phyloP scores from a whole-genome alignment of 192 early-diverging fungal species.

The Coemansia sp. region DNA sequence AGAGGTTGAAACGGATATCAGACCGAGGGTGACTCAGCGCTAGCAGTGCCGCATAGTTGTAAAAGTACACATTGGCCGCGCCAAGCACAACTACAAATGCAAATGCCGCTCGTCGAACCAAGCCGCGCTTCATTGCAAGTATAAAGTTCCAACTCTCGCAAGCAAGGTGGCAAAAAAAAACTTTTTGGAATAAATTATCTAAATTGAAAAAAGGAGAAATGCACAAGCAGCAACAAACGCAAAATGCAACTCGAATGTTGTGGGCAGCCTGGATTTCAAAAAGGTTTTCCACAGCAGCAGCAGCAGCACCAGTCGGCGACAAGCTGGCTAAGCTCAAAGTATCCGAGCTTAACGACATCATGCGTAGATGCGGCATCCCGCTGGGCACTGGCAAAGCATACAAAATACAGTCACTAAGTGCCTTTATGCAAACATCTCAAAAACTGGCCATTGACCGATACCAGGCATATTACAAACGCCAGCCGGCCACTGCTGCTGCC shows the following conservation, averaged over 20 bases:
- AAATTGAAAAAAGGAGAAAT: too few species aligned
- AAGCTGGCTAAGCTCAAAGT: conserved; percentile 25
- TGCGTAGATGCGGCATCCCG: conserved; percentile 38
- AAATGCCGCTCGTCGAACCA: conserved; percentile 12
- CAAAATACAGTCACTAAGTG: conserved; percentile 32
- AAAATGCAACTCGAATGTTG: too few species aligned
- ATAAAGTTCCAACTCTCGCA: neutral
- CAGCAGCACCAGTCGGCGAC: conserved; percentile 7
- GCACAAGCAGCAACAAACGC: too few species aligned
- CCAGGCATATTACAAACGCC: conserved; percentile 2
- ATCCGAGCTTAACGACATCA: conserved; percentile 28
- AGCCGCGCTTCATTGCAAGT: conserved; percentile 2
- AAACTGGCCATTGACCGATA: conserved; percentile 24
- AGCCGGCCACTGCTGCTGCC: conserved; percentile 5
- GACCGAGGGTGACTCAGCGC: conserved; percentile 26
- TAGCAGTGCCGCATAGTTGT: conserved; percentile 36
- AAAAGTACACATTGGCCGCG: conserved; percentile 30
- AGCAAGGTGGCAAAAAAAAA: neutral
- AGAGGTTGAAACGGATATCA: conserved; percentile 56
- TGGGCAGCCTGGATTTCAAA: too few species aligned
- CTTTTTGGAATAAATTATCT: too few species aligned
- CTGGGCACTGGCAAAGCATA: conserved; percentile 34
- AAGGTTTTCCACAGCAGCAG: neutral
- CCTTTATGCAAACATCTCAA: conserved; percentile 36
- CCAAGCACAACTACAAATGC: conserved; percentile 20